These are phyloP conservation scores for Lachancea meyersii DNA, from an alignment of 805 yeast species.

Conservation along the genomic window DNA sequence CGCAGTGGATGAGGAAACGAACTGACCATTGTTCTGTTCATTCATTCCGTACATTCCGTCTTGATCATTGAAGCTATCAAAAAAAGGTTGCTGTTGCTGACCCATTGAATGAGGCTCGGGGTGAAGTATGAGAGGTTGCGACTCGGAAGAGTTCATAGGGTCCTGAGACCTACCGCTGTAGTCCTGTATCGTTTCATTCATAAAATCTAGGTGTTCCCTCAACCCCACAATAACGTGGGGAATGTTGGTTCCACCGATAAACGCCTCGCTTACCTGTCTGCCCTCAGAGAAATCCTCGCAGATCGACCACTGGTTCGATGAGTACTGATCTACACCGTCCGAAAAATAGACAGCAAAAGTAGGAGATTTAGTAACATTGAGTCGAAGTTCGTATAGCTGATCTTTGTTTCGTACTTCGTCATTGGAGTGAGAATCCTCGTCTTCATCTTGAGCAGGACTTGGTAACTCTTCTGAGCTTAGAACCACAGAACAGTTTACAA, in stretches of 20 bases:
- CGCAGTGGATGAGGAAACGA: conserved; percentile 1
- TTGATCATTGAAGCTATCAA: conserved; percentile 8
- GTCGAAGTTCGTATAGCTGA: conserved; percentile 41
- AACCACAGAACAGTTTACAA: conserved; percentile 51
- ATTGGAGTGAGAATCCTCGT: conserved; percentile 11
- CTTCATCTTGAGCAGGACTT: conserved; percentile 4
- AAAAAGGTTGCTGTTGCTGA: conserved; percentile 7
- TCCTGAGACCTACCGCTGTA: conserved; percentile 26
- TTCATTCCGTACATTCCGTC: conserved; percentile 7
- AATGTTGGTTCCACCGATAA: conserved; percentile 50
- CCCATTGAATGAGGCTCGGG: conserved; percentile 10
- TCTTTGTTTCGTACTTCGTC: conserved; percentile 14
- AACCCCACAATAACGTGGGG: conserved; percentile 68
- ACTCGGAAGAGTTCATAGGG: conserved; percentile 3
- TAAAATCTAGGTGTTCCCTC: conserved; percentile 43
- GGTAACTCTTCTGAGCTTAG: conserved; percentile 35
- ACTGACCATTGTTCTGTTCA: conserved; percentile 6
- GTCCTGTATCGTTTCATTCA: conserved; percentile 49
- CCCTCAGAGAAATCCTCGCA: conserved; percentile 83
- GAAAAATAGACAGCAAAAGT: conserved; percentile 73
- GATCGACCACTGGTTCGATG: conserved; percentile 65
- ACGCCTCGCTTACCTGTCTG: conserved; percentile 70
- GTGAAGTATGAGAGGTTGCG: conserved; percentile 7
- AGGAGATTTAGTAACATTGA: conserved; percentile 54
- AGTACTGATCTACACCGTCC: conserved; percentile 43